Conservation (phyloP, 1,284 basidiomycete genomes). For the Athelia psychrophila region DNA sequence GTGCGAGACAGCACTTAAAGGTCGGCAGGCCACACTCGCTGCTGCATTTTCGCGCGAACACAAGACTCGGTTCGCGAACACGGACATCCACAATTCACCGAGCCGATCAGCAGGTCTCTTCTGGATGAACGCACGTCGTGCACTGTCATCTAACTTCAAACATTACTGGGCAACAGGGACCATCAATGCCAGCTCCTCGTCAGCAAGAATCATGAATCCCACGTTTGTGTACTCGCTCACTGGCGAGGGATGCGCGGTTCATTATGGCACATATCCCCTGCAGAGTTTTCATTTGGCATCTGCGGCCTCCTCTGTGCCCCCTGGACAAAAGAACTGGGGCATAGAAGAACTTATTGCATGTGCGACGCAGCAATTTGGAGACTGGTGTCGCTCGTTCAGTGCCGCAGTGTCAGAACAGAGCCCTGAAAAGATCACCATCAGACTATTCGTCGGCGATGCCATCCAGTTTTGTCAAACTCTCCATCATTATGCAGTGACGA, state of each 20-base stretch:
- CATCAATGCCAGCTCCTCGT: conserved; percentile 34
- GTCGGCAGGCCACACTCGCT: too few relatives aligned
- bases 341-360: background rate
- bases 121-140: too few relatives aligned
- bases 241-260: conserved; percentile 40
- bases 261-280: conserved; percentile 46
- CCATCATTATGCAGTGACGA: conserved; percentile 12
- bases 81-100: too few relatives aligned
- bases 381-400: conserved; percentile 23
- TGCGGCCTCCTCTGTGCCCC: conserved; percentile 21
- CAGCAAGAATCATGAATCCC: conserved; percentile 40
- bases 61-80: too few relatives aligned
- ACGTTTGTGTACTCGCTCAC: conserved; percentile 42
- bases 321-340: conserved; percentile 4
- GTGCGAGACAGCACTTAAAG: too few relatives aligned
- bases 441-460: conserved; percentile 36
- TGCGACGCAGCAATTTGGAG: background rate
- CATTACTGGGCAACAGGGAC: conserved; percentile 5
- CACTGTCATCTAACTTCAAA: too few relatives aligned
- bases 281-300: conserved; percentile 44
- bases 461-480: conserved; percentile 27
- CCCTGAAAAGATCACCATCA: conserved; percentile 18
- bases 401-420: conserved; percentile 13
- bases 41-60: too few relatives aligned
- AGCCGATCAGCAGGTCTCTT: too few relatives aligned